Percentiles rank a stretch among this genome's conserved stretches.
phyloP scores from a whole-genome alignment of 169 alveolate species.

The Plasmodium cynomolgi region DNA sequence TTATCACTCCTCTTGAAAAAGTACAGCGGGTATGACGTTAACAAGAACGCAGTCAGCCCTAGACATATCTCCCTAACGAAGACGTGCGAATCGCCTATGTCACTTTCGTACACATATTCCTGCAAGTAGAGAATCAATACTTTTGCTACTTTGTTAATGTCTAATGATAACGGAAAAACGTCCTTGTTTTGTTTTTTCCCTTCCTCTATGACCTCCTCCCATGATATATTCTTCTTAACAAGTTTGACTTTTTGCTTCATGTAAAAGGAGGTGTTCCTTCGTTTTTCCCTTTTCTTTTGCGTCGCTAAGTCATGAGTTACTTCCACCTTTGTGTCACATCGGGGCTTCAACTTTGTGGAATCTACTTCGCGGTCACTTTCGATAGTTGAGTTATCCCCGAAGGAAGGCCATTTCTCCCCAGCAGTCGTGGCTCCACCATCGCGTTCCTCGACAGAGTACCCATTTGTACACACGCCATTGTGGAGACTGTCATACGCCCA shows the following conservation, averaged over 20 bases:
- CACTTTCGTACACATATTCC: slow-evolving; percentile 66
- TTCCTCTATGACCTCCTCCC: slow-evolving; percentile 47
- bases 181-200: slow-evolving; percentile 25
- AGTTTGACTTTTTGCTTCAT: slow-evolving; percentile 12
- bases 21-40: slow-evolving; percentile 56
- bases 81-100: slow-evolving; percentile 71
- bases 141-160: slow-evolving; percentile 48
- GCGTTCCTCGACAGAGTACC: not conserved
- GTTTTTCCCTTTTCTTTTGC: not conserved
- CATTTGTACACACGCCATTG: not conserved
- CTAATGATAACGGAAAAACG: slow-evolving; percentile 1
- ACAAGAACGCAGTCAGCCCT: slow-evolving; percentile 33
- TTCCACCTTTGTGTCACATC: not conserved
- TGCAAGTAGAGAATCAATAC: slow-evolving; percentile 47
- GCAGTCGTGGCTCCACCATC: not conserved
- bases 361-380: not conserved
- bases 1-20: slow-evolving; percentile 30
- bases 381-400: not conserved
- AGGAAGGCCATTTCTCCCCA: not conserved
- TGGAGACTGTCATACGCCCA: not conserved
- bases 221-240: slow-evolving; percentile 19
- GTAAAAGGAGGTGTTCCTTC: slow-evolving; percentile 65
- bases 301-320: not conserved
- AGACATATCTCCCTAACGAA: slow-evolving; percentile 61
- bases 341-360: not conserved